A percentile compares a stretch with the other conserved stretches of the same genome.
Evolutionary conservation across 495 filamentous ascomycete species (phyloP).

Genomic region (Penicillium ucsense): DNA sequence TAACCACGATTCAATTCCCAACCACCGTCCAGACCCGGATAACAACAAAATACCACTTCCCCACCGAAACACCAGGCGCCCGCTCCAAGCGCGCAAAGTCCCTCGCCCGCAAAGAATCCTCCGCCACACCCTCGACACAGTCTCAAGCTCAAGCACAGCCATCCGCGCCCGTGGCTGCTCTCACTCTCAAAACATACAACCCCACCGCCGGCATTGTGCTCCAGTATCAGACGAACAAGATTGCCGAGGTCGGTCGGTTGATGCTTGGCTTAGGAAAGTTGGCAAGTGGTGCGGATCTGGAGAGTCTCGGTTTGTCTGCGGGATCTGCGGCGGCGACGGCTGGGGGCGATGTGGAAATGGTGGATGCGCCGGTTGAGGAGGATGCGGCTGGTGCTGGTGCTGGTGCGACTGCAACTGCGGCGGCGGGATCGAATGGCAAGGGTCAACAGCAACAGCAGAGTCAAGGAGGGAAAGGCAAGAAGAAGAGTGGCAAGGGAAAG

Average conservation of each 20-base stretch:
- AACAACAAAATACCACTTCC: constrained; percentile 76
- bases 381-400: constrained; percentile 3
- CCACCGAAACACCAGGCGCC: constrained; percentile 30
- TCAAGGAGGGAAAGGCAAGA: constrained; percentile 20
- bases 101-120: constrained; percentile 3
- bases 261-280: constrained; percentile 63
- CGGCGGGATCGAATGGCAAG: constrained; percentile 19
- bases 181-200: constrained; percentile 86
- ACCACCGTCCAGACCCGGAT: constrained; percentile 53
- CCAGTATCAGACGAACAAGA: constrained; percentile 85
- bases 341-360: constrained; percentile 29
- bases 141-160: constrained; percentile 13
- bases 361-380: constrained; percentile 20
- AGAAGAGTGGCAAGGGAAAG: constrained; percentile 21
- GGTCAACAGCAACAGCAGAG: constrained; percentile 1
- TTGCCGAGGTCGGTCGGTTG: constrained; percentile 78
- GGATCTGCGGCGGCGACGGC: constrained; percentile 19
- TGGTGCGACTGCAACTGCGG: constrained; percentile 4
- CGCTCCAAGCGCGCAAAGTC: constrained; percentile 16
- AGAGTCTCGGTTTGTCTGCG: constrained; percentile 41
- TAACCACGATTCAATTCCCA: not conserved
- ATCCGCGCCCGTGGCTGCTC: constrained; percentile 43
- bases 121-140: constrained; percentile 3
- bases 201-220: constrained; percentile 68
- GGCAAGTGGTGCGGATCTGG: constrained; percentile 50